Base-by-base conservation (phyloP, 148 eudicot genomes). In the Chenopodium album region DNA sequence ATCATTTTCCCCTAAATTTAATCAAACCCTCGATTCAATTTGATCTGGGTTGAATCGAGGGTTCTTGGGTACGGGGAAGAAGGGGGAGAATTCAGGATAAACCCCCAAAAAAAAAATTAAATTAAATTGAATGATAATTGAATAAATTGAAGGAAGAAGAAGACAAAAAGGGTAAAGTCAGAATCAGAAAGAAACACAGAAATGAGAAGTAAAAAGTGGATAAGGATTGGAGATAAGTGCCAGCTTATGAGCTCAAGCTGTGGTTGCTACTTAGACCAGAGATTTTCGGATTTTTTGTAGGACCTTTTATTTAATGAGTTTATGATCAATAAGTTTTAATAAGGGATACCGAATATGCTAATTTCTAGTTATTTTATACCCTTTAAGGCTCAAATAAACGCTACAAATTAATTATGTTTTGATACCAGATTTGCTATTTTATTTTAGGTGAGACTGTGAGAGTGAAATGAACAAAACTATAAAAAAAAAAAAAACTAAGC, bases 11-110 rank as follows among this genome's bases (percentile, higher is more conserved):
- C 73, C 72, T 13, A 69, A 69, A 32, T 11, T 32, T 16, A 2
- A 69, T 22, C 32, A 72, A 72, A 72, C 75, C 75, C 75, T 46
- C 75, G 75, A 72, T 72, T 72, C 75, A 72, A 72, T 8, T 41
- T 44, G 56, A 72, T 72, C 54, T 16, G 47, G 23, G 52, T 72
- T 22, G 75, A 72, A 72, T 72, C 75, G 75, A 72, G 75, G 75
- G 75, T 46, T 72, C 46, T 12, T 22, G 19, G 17, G 13, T 41
- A 22, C 9, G 2, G 17, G 75, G 29, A 72, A 72, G 7, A 9
- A 2, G 8, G 44, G 52, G 9, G 5, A 14, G 9, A 44, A 46
- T 2, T 71, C 22, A 71, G 29, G 52, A 71, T 71, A 71, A 41
- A 41, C 52, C 75, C 75, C 50, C 37, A 1, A 41, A 37, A 34